These are phyloP conservation scores for Neotropicomus parvogracilis DNA, from an alignment of 1,284 basidiomycete species.

Conservation along the genomic window DNA sequence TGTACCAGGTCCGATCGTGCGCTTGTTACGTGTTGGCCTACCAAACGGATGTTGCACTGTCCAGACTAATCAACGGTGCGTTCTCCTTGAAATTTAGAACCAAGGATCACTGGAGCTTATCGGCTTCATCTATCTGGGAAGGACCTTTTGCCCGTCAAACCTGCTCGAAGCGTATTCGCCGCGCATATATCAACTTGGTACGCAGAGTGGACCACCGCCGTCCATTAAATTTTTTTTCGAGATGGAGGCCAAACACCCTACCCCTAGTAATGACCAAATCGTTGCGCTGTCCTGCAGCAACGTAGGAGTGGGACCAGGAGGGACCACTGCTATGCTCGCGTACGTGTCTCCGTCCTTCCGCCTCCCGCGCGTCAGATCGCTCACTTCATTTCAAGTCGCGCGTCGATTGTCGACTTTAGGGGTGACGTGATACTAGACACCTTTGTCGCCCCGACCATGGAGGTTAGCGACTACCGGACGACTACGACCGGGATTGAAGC, in stretches of 20 bases:
- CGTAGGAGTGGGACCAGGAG: slow-evolving; percentile 73
- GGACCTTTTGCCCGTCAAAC: slow-evolving; percentile 18
- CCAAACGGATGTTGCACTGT: slow-evolving; percentile 13
- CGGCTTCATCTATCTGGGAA: slow-evolving; percentile 24
- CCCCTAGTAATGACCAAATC: slow-evolving; percentile 43
- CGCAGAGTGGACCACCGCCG: slow-evolving; percentile 17
- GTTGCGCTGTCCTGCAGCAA: slow-evolving; percentile 56
- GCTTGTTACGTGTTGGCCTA: slow-evolving; percentile 23
- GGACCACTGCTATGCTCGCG: slow-evolving; percentile 75
- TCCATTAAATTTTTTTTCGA: slow-evolving; percentile 16
- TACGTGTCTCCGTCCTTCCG: slow-evolving; percentile 36
- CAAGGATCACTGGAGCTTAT: slow-evolving; percentile 29
- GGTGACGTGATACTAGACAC: slow-evolving; percentile 57
- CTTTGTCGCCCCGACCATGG: slow-evolving; percentile 64
- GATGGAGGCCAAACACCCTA: slow-evolving; percentile 33
- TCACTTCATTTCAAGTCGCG: slow-evolving; percentile 41
- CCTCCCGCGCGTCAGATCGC: slow-evolving; percentile 16
- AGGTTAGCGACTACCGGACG: slow-evolving; percentile 71
- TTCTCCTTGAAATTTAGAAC: slow-evolving; percentile 16
- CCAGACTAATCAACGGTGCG: slow-evolving; percentile 14
- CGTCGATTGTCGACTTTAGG: slow-evolving; percentile 61
- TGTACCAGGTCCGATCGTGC: slow-evolving; percentile 13
- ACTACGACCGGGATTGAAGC: slow-evolving; percentile 66
- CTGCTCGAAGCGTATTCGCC: slow-evolving; percentile 10
- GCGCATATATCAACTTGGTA: slow-evolving; percentile 26